These are phyloP conservation scores for Citrus mangshanensis DNA, from an alignment of 345 rosid genomes.

Conservation along the genomic window DNA sequence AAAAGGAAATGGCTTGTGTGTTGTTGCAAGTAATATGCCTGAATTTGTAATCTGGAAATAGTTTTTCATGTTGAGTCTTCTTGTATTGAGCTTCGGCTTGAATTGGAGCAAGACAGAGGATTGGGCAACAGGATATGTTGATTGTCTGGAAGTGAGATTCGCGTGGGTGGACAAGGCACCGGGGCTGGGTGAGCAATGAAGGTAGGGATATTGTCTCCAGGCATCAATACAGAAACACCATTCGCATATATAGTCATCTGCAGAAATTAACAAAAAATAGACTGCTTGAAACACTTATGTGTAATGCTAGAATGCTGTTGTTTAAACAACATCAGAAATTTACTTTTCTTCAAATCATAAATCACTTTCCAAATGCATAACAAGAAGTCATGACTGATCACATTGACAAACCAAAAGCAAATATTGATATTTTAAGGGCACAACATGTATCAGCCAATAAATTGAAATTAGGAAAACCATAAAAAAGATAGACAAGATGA, in stretches of 20 bases:
- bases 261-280: slow-evolving; percentile 4
- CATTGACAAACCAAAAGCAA: neutral
- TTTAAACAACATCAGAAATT: neutral
- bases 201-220: slow-evolving; percentile 82
- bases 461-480: neutral
- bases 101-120: slow-evolving; percentile 15
- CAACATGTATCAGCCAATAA: neutral
- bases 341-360: neutral
- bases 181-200: slow-evolving; percentile 85
- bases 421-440: neutral
- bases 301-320: neutral
- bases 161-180: slow-evolving; percentile 38
- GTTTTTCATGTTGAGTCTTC: slow-evolving; percentile 11
- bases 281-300: neutral
- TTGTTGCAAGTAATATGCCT: neutral
- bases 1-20: neutral
- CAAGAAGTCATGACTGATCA: neutral
- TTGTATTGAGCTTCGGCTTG: slow-evolving; percentile 19
- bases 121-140: slow-evolving; percentile 6
- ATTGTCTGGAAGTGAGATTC: slow-evolving; percentile 22
- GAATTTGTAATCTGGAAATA: neutral
- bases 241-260: slow-evolving; percentile 78
- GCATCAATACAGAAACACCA: slow-evolving; percentile 95
- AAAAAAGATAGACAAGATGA: neutral
- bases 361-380: neutral